phyloP scores from a whole-genome alignment of 495 filamentous ascomycete species.

The Corynascus novoguineensis region DNA sequence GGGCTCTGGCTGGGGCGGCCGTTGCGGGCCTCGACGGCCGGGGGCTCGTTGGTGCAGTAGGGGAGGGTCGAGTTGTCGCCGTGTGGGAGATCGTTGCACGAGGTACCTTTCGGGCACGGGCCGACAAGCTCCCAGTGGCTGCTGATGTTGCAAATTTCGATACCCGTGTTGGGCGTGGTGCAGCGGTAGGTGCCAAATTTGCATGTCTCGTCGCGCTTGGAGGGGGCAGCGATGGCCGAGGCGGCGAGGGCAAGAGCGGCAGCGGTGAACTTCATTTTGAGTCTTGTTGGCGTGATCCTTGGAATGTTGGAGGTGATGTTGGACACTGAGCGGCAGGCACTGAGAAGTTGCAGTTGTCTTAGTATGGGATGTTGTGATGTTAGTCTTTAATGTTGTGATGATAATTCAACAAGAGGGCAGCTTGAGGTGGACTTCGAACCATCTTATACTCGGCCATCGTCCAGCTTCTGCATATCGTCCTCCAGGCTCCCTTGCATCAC shows the following conservation, averaged over 20 bases:
- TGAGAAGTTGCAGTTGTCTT: background rate
- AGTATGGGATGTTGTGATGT: slow-evolving; percentile 3
- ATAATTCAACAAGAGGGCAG: background rate
- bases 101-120: slow-evolving; percentile 15
- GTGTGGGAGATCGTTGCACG: slow-evolving; percentile 19
- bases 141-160: slow-evolving; percentile 23
- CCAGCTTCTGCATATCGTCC: background rate
- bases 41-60: slow-evolving; percentile 19
- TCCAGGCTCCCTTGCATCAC: background rate
- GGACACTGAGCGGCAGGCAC: too few relatives aligned
- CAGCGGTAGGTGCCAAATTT: slow-evolving; percentile 27
- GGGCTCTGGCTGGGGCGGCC: slow-evolving; percentile 18
- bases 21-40: slow-evolving; percentile 9
- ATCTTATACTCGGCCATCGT: slow-evolving; percentile 6
- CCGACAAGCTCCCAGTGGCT: slow-evolving; percentile 22
- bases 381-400: slow-evolving; percentile 8
- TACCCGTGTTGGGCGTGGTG: slow-evolving; percentile 22
- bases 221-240: slow-evolving; percentile 16
- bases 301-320: too few relatives aligned
- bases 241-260: slow-evolving; percentile 15
- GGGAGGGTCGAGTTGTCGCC: slow-evolving; percentile 23
- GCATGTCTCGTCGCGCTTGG: slow-evolving; percentile 13
- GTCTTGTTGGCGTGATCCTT: background rate
- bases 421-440: background rate
- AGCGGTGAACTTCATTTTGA: slow-evolving; percentile 20